These are phyloP conservation scores for Mycena rebaudengoi DNA, from an alignment of 768 basidiomycete genomes.

Conservation along the genomic window DNA sequence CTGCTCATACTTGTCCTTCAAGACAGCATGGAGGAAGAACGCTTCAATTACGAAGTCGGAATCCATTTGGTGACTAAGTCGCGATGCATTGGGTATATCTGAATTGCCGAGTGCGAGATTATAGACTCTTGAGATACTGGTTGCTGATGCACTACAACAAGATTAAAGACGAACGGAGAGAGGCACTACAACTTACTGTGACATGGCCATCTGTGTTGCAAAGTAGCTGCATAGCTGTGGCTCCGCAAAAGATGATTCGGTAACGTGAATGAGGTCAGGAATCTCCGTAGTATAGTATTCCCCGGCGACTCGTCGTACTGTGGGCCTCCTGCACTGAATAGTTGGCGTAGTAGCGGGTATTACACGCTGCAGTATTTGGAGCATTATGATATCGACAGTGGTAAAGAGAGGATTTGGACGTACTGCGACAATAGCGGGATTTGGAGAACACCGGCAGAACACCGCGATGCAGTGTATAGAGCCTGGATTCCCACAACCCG, in stretches of 20 bases:
- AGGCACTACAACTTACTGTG: neutral
- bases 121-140: neutral
- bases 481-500: neutral
- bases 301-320: neutral
- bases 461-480: neutral
- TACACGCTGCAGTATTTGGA: neutral
- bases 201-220: neutral
- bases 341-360: neutral
- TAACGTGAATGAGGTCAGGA: neutral
- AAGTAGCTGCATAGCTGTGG: neutral
- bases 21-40: neutral
- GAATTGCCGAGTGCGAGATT: neutral
- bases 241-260: neutral
- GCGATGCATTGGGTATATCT: neutral
- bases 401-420: neutral
- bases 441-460: neutral
- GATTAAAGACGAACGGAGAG: neutral
- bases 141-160: neutral
- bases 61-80: neutral
- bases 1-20: neutral
- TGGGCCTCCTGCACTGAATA: neutral
- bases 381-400: neutral
- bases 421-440: constrained; percentile 1
- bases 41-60: neutral
- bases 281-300: neutral